Conservation (phyloP, 2,329 filamentous ascomycete species). For the Exophiala aquamarina region DNA sequence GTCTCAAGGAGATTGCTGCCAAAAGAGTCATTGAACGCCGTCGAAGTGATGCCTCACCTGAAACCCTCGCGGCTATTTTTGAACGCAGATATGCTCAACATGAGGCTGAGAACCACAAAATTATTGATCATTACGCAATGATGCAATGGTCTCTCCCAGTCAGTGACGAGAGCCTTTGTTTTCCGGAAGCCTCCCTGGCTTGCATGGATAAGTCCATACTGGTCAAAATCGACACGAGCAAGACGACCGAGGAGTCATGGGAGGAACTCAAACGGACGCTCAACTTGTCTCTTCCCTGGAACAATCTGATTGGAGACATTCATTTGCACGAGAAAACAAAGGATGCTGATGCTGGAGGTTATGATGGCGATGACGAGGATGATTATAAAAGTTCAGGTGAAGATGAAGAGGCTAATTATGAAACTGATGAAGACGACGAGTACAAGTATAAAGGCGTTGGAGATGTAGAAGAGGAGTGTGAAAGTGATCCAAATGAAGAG, state of each 20-base stretch:
- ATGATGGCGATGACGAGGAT: background rate
- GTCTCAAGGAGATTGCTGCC: conserved; percentile 19
- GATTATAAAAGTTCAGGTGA: background rate
- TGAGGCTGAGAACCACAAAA: conserved; percentile 14
- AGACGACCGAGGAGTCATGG: background rate
- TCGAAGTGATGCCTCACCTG: conserved; percentile 13
- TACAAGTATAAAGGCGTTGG: background rate
- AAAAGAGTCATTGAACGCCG: conserved; percentile 11
- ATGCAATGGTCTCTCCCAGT: background rate
- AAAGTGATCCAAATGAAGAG: too few relatives aligned
- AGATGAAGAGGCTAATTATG: background rate
- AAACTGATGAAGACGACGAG: background rate
- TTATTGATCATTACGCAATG: conserved; percentile 11
- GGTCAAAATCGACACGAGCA: conserved; percentile 9
- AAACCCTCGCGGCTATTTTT: conserved; percentile 20
- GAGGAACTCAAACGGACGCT: background rate
- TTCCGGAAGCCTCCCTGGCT: too few relatives aligned
- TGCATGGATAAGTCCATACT: conserved; percentile 5
- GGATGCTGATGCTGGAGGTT: too few relatives aligned
- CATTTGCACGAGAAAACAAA: too few relatives aligned
- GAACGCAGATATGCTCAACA: conserved; percentile 22
- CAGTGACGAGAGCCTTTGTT: too few relatives aligned
- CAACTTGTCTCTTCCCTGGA: background rate
- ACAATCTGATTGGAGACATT: background rate
- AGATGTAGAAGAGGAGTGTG: too few relatives aligned